These are phyloP conservation scores for Magnusiomyces fungicola DNA, from an alignment of 1,139 yeast species.

Conservation along the genomic window DNA sequence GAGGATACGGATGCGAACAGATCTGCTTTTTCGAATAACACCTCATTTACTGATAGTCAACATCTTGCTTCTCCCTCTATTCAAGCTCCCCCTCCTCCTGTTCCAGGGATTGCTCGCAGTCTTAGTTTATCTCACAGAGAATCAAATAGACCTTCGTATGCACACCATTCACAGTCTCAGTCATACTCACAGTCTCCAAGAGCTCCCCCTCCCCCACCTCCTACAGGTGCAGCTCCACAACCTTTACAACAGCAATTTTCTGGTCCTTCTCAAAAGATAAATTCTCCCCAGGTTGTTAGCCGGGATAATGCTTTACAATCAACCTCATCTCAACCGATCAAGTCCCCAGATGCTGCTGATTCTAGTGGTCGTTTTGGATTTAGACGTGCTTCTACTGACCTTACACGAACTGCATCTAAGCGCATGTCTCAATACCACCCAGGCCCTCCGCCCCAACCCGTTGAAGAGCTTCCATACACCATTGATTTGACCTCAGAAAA, in stretches of 20 bases:
- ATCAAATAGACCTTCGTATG: neutral
- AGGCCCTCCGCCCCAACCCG: neutral
- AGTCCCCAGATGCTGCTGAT: neutral
- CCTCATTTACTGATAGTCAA: neutral
- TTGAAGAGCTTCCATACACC: slow-evolving; percentile 8
- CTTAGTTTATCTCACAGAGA: neutral
- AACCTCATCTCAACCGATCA: slow-evolving; percentile 2
- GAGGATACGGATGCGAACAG: slow-evolving; percentile 38
- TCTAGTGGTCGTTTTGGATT: slow-evolving; percentile 9
- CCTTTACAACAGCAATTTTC: slow-evolving; percentile 18
- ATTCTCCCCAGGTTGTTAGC: neutral
- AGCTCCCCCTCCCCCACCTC: slow-evolving; percentile 23
- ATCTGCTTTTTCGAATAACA: slow-evolving; percentile 17
- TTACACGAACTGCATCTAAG: neutral
- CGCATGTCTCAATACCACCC: neutral
- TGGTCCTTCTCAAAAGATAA: neutral
- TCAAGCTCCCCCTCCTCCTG: slow-evolving; percentile 23
- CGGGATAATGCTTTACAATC: neutral
- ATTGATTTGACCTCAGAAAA: slow-evolving; percentile 33
- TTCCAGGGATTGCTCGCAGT: slow-evolving; percentile 6
- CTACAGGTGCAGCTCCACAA: slow-evolving; percentile 18
- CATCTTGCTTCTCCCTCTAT: slow-evolving; percentile 1
- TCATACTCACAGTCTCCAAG: slow-evolving; percentile 14
- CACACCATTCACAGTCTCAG: neutral
- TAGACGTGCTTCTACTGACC: slow-evolving; percentile 11